Percentiles rank a stretch among this genome's conserved stretches.
Conservation (phyloP, 2,329 filamentous ascomycete species). For the Diplodia seriata region DNA sequence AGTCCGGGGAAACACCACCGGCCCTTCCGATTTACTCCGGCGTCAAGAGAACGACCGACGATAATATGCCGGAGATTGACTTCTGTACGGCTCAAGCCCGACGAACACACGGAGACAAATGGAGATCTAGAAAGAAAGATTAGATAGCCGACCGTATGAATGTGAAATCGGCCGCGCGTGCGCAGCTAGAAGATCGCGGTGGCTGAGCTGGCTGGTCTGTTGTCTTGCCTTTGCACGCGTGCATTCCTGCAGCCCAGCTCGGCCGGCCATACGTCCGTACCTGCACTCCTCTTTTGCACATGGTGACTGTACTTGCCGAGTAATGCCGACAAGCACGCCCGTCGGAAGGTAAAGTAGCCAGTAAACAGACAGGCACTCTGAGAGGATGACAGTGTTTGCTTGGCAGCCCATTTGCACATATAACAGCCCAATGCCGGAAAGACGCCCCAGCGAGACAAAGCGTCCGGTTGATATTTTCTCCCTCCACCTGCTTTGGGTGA, state of each 20-base stretch:
- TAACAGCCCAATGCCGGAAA: neutral
- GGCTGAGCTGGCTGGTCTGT: neutral
- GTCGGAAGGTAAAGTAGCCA: neutral
- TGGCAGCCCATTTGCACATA: too few species aligned
- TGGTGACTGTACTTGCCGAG: neutral
- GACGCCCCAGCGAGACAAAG: neutral
- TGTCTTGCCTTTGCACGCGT: neutral
- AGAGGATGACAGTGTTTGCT: too few species aligned
- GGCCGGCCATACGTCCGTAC: conserved; percentile 9
- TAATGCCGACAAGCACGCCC: neutral
- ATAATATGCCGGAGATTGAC: conserved; percentile 7
- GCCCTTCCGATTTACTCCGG: conserved; percentile 3
- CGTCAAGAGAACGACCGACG: neutral
- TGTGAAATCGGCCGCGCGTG: neutral
- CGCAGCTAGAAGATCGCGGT: neutral
- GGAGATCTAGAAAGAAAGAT: neutral
- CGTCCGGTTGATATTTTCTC: neutral
- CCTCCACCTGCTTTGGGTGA: neutral
- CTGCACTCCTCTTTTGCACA: neutral
- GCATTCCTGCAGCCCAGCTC: neutral
- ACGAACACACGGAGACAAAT: neutral
- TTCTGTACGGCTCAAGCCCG: neutral
- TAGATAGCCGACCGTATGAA: neutral
- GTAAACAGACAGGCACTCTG: neutral
- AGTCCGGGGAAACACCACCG: conserved; percentile 1